Percentiles rank a stretch among this genome's conserved stretches.
Evolutionary conservation across 2,329 filamentous ascomycete genomes (phyloP).

Genomic region (Neonectria ditissima): DNA sequence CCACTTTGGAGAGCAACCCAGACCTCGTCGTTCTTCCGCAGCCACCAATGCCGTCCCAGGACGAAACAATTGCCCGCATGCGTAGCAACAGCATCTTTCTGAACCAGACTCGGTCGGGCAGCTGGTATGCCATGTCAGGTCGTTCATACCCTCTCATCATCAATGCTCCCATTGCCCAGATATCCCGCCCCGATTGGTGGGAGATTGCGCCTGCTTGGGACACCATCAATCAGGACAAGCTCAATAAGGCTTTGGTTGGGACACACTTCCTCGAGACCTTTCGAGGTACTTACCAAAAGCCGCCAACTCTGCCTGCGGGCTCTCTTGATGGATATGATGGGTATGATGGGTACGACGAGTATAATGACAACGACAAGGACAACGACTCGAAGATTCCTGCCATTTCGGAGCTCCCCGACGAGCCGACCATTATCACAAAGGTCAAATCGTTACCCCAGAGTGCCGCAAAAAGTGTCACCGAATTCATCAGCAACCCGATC

Average conservation of each 20-base stretch:
- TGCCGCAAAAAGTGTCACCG: constrained; percentile 62
- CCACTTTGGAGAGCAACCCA: constrained; percentile 72
- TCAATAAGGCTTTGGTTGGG: constrained; percentile 75
- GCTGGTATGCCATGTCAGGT: constrained; percentile 95
- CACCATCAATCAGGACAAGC: constrained; percentile 57
- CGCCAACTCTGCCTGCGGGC: constrained; percentile 53
- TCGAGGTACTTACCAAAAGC: constrained; percentile 49
- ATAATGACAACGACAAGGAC: constrained; percentile 45
- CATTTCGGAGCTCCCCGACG: constrained; percentile 46
- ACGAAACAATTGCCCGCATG: constrained; percentile 62
- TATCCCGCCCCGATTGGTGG: constrained; percentile 61
- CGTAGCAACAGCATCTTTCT: constrained; percentile 80
- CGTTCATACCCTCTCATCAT: constrained; percentile 86
- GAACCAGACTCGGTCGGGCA: constrained; percentile 86
- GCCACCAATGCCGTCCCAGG: constrained; percentile 72
- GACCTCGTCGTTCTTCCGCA: constrained; percentile 89
- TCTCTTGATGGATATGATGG: constrained; percentile 36
- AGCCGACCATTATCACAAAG: constrained; percentile 60
- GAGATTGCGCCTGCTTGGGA: constrained; percentile 56
- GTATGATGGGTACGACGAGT: constrained; percentile 30
- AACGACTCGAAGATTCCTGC: constrained; percentile 50
- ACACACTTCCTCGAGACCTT: constrained; percentile 71
- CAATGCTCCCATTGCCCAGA: constrained; percentile 66
- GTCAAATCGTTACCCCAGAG: constrained; percentile 64
- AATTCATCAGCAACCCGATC: constrained; percentile 68